Evolutionary conservation across 331 rosid species (phyloP).

Genomic region (Stylosanthes scabra): DNA sequence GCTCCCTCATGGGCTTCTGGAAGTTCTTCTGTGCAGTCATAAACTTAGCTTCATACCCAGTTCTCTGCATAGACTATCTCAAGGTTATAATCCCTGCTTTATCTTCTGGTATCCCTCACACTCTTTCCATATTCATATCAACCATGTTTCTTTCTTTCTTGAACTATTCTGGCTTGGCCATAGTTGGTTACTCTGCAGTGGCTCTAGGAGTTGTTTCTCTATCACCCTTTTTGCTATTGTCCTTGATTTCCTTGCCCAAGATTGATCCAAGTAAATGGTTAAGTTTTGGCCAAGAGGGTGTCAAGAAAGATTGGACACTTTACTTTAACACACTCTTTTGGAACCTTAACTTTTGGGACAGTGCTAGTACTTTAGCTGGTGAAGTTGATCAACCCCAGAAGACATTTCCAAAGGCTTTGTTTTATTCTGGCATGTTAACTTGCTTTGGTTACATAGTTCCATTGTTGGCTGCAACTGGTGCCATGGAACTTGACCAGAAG

Average conservation of each 20-base stretch:
- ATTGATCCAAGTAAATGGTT: slow-evolving; percentile 67
- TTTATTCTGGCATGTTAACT: slow-evolving; percentile 70
- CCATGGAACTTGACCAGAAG: slow-evolving; percentile 53
- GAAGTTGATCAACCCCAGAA: slow-evolving; percentile 81
- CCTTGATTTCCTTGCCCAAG: slow-evolving; percentile 67
- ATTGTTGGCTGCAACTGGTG: slow-evolving; percentile 66
- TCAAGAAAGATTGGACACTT: slow-evolving; percentile 71
- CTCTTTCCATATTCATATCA: slow-evolving; percentile 47
- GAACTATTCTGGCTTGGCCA: slow-evolving; percentile 76
- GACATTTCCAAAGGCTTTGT: slow-evolving; percentile 71
- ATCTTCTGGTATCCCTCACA: slow-evolving; percentile 63
- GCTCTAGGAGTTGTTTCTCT: slow-evolving; percentile 66
- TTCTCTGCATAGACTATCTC: slow-evolving; percentile 74
- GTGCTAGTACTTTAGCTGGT: slow-evolving; percentile 81
- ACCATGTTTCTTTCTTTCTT: slow-evolving; percentile 59
- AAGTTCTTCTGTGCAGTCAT: slow-evolving; percentile 76
- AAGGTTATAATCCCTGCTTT: slow-evolving; percentile 55
- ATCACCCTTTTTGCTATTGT: slow-evolving; percentile 64
- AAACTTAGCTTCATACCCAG: slow-evolving; percentile 78
- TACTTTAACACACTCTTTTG: slow-evolving; percentile 82
- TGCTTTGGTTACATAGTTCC: slow-evolving; percentile 74
- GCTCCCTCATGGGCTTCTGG: slow-evolving; percentile 84
- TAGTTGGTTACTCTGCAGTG: slow-evolving; percentile 83
- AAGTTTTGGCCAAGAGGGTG: slow-evolving; percentile 65
- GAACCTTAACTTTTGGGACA: slow-evolving; percentile 93